Evolutionary conservation across 768 basidiomycete species (phyloP).

Genomic region (Psilocybe tampanensis): DNA sequence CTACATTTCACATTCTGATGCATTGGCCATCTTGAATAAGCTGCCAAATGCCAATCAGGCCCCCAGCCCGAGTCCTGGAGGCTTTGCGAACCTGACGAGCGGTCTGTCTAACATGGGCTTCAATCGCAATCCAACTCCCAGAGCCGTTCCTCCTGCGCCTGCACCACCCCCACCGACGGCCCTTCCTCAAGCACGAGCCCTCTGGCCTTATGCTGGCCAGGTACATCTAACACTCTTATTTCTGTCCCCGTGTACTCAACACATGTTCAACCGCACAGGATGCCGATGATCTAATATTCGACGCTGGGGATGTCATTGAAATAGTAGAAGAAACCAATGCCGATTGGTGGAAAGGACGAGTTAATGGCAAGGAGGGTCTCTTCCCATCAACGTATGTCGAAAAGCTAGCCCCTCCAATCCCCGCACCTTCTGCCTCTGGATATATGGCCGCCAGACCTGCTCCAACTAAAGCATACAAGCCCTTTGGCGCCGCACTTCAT

Average conservation of each 20-base stretch:
- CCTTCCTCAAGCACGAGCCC: constrained; percentile 47
- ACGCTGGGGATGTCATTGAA: constrained; percentile 74
- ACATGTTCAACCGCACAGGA: constrained; percentile 47
- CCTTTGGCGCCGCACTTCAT: constrained; percentile 47
- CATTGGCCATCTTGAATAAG: constrained; percentile 48
- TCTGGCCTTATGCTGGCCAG: constrained; percentile 71
- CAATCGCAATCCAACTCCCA: constrained; percentile 9
- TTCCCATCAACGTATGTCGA: constrained; percentile 82
- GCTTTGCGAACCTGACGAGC: constrained; percentile 19
- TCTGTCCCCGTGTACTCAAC: constrained; percentile 5
- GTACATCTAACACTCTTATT: constrained; percentile 40
- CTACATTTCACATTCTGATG: constrained; percentile 53
- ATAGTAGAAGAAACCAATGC: constrained; percentile 77
- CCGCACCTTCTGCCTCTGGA: constrained; percentile 27
- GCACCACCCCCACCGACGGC: constrained; percentile 17
- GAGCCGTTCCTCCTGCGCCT: constrained; percentile 14
- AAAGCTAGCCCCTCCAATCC: constrained; percentile 32
- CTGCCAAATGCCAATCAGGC: constrained; percentile 36
- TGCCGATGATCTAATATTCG: constrained; percentile 78
- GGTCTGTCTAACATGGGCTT: constrained; percentile 20
- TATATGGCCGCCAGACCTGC: constrained; percentile 14
- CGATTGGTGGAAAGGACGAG: constrained; percentile 86
- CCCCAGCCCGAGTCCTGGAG: constrained; percentile 14
- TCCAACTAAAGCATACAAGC: constrained; percentile 38
- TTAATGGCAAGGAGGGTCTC: constrained; percentile 66